Percentiles rank a stretch among this genome's conserved stretches.
These are phyloP conservation scores for Mortierella sp. DNA, from an alignment of 371 early-diverging fungal species.

Conservation along the genomic window DNA sequence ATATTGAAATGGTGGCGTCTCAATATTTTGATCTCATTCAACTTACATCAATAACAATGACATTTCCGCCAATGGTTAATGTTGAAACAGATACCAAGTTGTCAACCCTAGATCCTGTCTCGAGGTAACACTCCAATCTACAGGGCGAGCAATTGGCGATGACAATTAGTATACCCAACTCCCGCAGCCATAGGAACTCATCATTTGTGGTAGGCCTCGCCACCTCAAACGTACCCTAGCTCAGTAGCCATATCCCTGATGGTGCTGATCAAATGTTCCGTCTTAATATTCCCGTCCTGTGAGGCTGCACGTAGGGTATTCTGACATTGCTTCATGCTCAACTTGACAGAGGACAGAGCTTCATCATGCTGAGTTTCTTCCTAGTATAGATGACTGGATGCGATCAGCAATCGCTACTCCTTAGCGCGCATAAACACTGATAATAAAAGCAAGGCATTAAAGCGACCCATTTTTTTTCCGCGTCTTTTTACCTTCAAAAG, in stretches of 20 bases:
- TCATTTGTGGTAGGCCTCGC: background rate
- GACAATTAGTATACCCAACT: background rate
- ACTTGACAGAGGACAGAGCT: constrained; percentile 63
- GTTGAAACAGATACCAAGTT: constrained; percentile 62
- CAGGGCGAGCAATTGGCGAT: background rate
- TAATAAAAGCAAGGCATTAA: background rate
- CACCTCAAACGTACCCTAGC: constrained; percentile 25
- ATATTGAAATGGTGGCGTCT: background rate
- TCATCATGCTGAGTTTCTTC: constrained; percentile 69
- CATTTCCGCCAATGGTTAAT: constrained; percentile 68
- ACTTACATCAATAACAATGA: constrained; percentile 71
- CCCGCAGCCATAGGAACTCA: background rate
- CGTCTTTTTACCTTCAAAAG: constrained; percentile 60
- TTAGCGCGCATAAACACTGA: background rate
- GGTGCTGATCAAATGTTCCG: constrained; percentile 61
- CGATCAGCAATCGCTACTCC: background rate
- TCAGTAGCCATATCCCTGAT: constrained; percentile 62
- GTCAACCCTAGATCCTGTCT: constrained; percentile 61
- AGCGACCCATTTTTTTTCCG: background rate
- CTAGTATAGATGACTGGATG: constrained; percentile 24
- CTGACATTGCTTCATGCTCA: constrained; percentile 59
- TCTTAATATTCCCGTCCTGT: constrained; percentile 58
- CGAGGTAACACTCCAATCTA: constrained; percentile 67
- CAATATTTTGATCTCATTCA: background rate
- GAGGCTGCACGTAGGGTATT: constrained; percentile 50